Conservation (phyloP, 1,284 basidiomycete genomes). For the Leccinum fallax region DNA sequence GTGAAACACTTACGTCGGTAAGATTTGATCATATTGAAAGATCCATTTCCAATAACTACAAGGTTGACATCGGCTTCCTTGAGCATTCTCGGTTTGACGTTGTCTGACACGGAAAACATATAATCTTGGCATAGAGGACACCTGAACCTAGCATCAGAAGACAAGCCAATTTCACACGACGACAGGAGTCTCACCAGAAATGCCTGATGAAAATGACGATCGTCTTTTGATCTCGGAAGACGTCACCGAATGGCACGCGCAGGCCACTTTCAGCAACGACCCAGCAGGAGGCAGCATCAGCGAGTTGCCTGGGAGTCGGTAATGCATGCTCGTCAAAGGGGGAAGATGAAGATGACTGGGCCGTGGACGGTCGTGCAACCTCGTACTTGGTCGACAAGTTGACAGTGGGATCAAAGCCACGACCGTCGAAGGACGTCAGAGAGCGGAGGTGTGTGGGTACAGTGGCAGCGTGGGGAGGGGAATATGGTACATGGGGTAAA, state of each 20-base stretch:
- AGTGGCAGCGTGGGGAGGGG: constrained; percentile 8
- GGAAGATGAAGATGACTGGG: constrained; percentile 15
- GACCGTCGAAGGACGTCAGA: constrained; percentile 24
- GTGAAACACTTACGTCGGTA: constrained; percentile 55
- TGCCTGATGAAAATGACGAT: constrained; percentile 78
- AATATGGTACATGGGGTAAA: constrained; percentile 18
- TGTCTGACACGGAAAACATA: constrained; percentile 64
- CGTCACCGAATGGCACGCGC: constrained; percentile 68
- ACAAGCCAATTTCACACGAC: constrained; percentile 9
- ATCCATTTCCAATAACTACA: constrained; percentile 80
- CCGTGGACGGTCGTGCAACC: constrained; percentile 16
- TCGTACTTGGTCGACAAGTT: constrained; percentile 6
- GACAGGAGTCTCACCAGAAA: constrained; percentile 42
- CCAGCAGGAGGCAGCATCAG: constrained; percentile 60
- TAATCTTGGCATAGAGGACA: constrained; percentile 87
- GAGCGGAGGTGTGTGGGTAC: constrained; percentile 28
- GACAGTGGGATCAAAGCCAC: constrained; percentile 3
- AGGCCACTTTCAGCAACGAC: constrained; percentile 71
- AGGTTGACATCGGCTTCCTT: constrained; percentile 56
- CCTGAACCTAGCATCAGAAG: constrained; percentile 35
- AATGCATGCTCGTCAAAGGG: constrained; percentile 35
- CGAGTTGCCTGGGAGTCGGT: constrained; percentile 54
- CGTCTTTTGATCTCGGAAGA: constrained; percentile 67
- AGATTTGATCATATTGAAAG: constrained; percentile 69
- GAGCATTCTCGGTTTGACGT: constrained; percentile 54